A percentile compares a stretch with the other conserved stretches of the same genome.
phyloP scores from a whole-genome alignment of 83 land plant species.

The Thuja plicata region DNA sequence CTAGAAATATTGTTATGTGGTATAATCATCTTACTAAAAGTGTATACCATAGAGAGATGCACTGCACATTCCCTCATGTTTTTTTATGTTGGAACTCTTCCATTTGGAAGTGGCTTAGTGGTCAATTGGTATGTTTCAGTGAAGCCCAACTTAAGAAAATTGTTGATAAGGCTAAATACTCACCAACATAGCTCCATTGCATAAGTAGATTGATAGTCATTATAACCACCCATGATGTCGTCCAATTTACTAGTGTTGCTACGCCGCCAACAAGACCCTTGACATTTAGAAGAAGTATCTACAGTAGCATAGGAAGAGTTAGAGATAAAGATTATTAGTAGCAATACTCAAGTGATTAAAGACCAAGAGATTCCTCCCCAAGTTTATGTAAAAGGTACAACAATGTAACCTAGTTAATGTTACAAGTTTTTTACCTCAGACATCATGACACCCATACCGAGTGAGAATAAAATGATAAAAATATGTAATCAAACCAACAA shows the following conservation, averaged over 20 bases:
- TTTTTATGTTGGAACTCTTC: too few relatives aligned
- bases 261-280: slow-evolving; percentile 90
- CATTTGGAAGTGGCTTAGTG: too few relatives aligned
- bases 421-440: too few relatives aligned
- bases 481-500: too few relatives aligned
- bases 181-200: slow-evolving; percentile 82
- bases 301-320: slow-evolving; percentile 3
- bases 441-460: too few relatives aligned
- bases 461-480: too few relatives aligned
- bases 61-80: too few relatives aligned
- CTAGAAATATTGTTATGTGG: too few relatives aligned
- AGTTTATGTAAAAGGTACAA: background rate
- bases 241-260: slow-evolving; percentile 84
- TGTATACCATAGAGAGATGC: too few relatives aligned
- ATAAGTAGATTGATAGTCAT: slow-evolving; percentile 81
- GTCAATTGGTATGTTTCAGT: too few relatives aligned
- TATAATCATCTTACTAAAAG: too few relatives aligned
- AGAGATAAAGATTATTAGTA: background rate
- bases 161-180: background rate
- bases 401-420: background rate
- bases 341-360: background rate
- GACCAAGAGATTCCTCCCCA: background rate
- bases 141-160: background rate
- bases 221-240: slow-evolving; percentile 62
- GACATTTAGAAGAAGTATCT: slow-evolving; percentile 87